Conservation (phyloP, 345 rosid species). For the Gossypium herbaceum region DNA sequence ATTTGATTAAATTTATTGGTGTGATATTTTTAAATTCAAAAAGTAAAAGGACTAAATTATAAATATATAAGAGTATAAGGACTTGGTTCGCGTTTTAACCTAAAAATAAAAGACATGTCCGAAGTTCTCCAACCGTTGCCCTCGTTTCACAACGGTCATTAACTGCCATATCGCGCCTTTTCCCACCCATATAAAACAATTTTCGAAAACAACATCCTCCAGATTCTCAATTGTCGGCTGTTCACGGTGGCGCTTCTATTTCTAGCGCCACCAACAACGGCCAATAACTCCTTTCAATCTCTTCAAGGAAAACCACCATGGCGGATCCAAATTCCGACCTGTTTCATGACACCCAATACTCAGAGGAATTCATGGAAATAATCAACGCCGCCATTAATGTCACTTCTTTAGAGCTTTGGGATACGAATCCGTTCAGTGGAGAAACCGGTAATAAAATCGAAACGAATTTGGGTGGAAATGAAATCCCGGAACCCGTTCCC, state of each 20-base stretch:
- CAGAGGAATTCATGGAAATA: neutral
- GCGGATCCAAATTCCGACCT: neutral
- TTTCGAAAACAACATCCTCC: neutral
- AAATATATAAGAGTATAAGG: too few species aligned
- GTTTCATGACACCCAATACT: neutral
- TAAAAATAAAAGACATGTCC: neutral
- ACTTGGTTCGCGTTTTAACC: too few species aligned
- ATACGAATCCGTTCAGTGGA: neutral
- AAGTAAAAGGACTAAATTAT: too few species aligned
- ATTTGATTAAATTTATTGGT: too few species aligned
- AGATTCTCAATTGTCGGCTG: neutral
- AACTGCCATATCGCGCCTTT: conserved; percentile 26
- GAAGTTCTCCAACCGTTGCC: conserved; percentile 21
- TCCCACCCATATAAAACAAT: neutral
- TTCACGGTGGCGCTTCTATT: neutral
- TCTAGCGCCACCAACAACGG: neutral
- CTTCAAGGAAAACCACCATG: neutral
- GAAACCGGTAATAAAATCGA: neutral
- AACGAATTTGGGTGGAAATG: neutral
- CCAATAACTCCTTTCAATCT: neutral
- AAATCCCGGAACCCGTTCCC: neutral
- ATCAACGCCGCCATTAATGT: neutral
- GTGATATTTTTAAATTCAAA: too few species aligned
- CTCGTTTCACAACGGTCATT: conserved; percentile 27
- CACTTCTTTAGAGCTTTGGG: neutral